Conservation (phyloP, 345 rosid species). For the Draba incana region DNA sequence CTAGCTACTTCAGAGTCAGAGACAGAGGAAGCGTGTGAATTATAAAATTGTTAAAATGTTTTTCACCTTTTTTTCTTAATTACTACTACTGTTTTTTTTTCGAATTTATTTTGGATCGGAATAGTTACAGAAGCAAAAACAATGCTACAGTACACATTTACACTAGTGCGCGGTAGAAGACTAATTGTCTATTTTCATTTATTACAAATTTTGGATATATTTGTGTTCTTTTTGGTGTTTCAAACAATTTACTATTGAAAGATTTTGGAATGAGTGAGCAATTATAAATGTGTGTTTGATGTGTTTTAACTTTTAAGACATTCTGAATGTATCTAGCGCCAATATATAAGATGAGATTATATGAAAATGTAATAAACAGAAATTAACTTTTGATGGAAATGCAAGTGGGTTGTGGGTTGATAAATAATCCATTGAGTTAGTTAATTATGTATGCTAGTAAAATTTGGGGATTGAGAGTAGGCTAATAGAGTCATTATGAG, state of each 20-base stretch:
- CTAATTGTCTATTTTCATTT: too few relatives aligned
- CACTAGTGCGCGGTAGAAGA: too few relatives aligned
- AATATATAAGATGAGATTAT: too few relatives aligned
- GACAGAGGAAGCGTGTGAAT: conserved; percentile 35
- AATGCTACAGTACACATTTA: neutral
- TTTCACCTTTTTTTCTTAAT: neutral
- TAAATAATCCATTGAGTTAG: neutral
- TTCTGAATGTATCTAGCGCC: neutral
- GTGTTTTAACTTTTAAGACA: too few relatives aligned
- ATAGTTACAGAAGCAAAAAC: neutral
- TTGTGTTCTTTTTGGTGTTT: too few relatives aligned
- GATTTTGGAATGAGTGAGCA: neutral
- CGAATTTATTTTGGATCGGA: neutral
- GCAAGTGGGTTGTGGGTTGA: conserved; percentile 12
- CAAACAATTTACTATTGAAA: neutral
- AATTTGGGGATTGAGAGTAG: conserved; percentile 43
- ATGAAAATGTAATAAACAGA: neutral
- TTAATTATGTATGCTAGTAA: conserved; percentile 21
- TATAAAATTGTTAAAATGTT: neutral
- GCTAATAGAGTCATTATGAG: conserved; percentile 44
- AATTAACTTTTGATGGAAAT: neutral
- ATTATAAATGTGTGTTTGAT: too few relatives aligned
- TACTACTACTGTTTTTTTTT: conserved; percentile 1
- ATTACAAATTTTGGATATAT: too few relatives aligned
- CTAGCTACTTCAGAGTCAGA: conserved; percentile 10